phyloP scores from a whole-genome alignment of 2,329 filamentous ascomycete species.

The Calonectria honghensis region DNA sequence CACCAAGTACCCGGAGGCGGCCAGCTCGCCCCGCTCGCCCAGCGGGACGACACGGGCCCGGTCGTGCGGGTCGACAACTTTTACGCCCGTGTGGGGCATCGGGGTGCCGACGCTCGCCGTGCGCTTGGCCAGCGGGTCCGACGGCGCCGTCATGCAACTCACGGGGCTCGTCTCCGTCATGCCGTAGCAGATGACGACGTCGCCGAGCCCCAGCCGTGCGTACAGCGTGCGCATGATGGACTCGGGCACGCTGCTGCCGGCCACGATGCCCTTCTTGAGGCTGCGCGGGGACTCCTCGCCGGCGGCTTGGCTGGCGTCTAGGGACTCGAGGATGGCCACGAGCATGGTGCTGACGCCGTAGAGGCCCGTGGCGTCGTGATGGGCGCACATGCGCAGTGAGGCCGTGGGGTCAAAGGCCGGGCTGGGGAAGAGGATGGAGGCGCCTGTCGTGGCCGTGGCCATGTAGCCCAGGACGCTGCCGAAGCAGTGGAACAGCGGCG shows the following conservation, averaged over 20 bases:
- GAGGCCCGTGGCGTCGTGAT: conserved; percentile 76
- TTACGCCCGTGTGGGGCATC: conserved; percentile 86
- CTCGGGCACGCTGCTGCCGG: conserved; percentile 89
- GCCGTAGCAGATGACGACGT: conserved; percentile 95
- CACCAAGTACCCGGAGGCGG: conserved; percentile 87
- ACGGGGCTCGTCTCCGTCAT: conserved; percentile 94
- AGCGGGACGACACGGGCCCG: conserved; percentile 75
- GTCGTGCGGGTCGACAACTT: conserved; percentile 84
- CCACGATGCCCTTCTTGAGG: conserved; percentile 92
- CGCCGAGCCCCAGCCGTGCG: conserved; percentile 82
- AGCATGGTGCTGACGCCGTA: conserved; percentile 98
- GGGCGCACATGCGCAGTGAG: conserved; percentile 75
- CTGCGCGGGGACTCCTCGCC: conserved; percentile 50
- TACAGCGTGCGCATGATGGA: conserved; percentile 87
- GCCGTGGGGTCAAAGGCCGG: conserved; percentile 90
- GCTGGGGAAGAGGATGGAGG: conserved; percentile 87
- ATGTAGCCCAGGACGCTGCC: conserved; percentile 95
- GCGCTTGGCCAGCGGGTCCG: conserved; percentile 83
- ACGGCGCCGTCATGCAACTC: conserved; percentile 86
- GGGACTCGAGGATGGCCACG: conserved; percentile 86
- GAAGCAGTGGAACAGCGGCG: conserved; percentile 93
- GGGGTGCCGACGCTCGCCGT: conserved; percentile 86
- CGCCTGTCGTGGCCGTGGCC: conserved; percentile 89
- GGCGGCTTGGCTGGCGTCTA: conserved; percentile 67
- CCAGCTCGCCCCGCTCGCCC: conserved; percentile 85